These are phyloP conservation scores for Saturnispora saitoi DNA, from an alignment of 805 yeast species.

Conservation along the genomic window DNA sequence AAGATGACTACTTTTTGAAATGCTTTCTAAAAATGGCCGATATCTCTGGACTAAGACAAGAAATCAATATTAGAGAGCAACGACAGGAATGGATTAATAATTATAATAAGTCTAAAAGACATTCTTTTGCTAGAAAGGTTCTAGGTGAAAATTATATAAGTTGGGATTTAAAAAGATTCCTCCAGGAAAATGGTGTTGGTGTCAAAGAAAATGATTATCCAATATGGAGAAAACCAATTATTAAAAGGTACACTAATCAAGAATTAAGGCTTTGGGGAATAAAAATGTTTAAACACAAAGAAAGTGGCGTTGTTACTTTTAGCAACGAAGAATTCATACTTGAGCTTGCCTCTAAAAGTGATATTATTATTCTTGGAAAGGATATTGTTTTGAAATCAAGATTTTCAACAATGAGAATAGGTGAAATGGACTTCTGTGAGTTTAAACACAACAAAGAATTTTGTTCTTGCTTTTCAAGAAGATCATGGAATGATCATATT, in stretches of 20 bases:
- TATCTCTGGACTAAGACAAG: constrained; percentile 19
- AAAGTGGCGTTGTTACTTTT: background rate
- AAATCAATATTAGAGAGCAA: constrained; percentile 11
- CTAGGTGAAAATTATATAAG: constrained; percentile 9
- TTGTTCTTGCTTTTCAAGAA: background rate
- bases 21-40: constrained; percentile 18
- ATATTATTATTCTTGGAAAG: background rate
- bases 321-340: background rate
- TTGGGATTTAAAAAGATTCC: constrained; percentile 13
- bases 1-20: constrained; percentile 19
- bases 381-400: background rate
- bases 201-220: constrained; percentile 16
- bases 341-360: background rate
- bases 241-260: constrained; percentile 5
- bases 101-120: constrained; percentile 1
- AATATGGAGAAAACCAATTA: constrained; percentile 17
- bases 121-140: background rate
- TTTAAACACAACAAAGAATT: constrained; percentile 13
- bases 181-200: constrained; percentile 12
- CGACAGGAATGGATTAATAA: constrained; percentile 10
- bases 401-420: background rate
- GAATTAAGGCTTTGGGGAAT: background rate
- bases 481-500: background rate
- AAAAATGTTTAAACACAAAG: background rate
- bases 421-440: constrained; percentile 8